Base-by-base conservation (phyloP, 2,329 filamentous ascomycete species). In the Sporothrix sp. region DNA sequence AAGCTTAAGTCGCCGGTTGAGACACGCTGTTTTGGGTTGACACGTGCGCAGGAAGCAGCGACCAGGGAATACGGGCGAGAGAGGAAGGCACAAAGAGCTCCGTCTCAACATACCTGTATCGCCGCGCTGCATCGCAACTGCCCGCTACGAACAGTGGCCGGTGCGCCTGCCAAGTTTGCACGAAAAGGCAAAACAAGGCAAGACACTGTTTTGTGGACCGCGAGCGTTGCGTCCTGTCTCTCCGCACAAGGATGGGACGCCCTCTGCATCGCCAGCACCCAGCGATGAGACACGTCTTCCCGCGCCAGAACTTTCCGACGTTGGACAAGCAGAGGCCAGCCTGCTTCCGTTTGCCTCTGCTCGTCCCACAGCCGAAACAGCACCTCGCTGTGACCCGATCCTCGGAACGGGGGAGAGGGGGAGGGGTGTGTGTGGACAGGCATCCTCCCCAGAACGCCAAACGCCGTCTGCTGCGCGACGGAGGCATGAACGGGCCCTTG, bases 291-390 rank as follows among this genome's bases (percentile, higher is more conserved):
- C 44, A 45, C 27, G 32, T 40, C n/a, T n/a, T n/a, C 33, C 30
- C 23, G 50, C 35, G 46, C 36, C 51, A 53, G 50, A 52, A 50
- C 37, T 33, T 40, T 36, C 51, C 51, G 51, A 53, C 16, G 51
- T 53, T 50, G 36, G 39, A 53, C 51, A 43, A 21, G 30, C 10
- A 8, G 11, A 4, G 6, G 32, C 32, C 11, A 4, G 6, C 16
- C 5, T 43, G 9, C n/a, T 18, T 30, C 16, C 27, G 11, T 33
- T 38, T 21, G 35, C 28, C 25, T 5, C 42, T 20, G 42, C 42
- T 40, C 36, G 37, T 49, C 38, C 37, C 36, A 48, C 45, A 48
- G 21, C 45, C 45, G 35, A 39, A 48, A 48, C 45, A 38, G 30
- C 37, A 35, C 7, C 37, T 20, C n/a, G 27, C 20, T 35, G 46